phyloP scores from a whole-genome alignment of 768 basidiomycete genomes.

The Brasilioporus rufonigricans region DNA sequence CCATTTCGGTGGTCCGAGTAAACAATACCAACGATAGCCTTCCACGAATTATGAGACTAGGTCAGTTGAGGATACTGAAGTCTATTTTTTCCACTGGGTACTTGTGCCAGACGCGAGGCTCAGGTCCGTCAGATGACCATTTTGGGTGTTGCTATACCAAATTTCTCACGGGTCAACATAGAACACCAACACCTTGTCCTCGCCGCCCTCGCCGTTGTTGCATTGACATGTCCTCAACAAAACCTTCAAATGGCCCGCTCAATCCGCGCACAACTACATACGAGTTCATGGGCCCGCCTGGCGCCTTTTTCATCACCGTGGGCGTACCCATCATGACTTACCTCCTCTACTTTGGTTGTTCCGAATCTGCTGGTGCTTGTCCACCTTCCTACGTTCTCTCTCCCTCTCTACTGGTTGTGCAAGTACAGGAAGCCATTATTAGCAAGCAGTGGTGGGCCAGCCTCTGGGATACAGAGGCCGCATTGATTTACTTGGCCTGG shows the following conservation, averaged over 20 bases:
- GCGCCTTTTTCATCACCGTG: conserved; percentile 67
- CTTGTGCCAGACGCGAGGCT: too few relatives aligned
- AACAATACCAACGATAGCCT: too few relatives aligned
- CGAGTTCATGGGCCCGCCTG: conserved; percentile 83
- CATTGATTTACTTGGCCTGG: conserved; percentile 80
- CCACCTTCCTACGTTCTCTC: conserved; percentile 49
- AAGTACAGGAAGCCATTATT: conserved; percentile 46
- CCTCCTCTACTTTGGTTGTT: conserved; percentile 74
- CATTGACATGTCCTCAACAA: conserved; percentile 20
- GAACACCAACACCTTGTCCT: not conserved
- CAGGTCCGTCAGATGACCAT: not conserved
- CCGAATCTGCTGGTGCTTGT: conserved; percentile 67
- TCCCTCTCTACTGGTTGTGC: conserved; percentile 31
- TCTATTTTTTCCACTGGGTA: too few relatives aligned
- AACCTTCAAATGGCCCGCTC: conserved; percentile 36
- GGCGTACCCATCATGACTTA: conserved; percentile 72
- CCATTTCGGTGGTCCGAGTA: too few relatives aligned
- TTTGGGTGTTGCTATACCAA: not conserved
- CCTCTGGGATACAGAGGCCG: conserved; percentile 83
- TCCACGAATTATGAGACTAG: too few relatives aligned
- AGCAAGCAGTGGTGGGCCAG: conserved; percentile 60
- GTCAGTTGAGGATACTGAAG: too few relatives aligned
- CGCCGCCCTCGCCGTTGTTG: not conserved
- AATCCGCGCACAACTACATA: conserved; percentile 72
- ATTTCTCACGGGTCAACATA: not conserved